Conservation (phyloP, 768 basidiomycete genomes). For the Russula abietina region DNA sequence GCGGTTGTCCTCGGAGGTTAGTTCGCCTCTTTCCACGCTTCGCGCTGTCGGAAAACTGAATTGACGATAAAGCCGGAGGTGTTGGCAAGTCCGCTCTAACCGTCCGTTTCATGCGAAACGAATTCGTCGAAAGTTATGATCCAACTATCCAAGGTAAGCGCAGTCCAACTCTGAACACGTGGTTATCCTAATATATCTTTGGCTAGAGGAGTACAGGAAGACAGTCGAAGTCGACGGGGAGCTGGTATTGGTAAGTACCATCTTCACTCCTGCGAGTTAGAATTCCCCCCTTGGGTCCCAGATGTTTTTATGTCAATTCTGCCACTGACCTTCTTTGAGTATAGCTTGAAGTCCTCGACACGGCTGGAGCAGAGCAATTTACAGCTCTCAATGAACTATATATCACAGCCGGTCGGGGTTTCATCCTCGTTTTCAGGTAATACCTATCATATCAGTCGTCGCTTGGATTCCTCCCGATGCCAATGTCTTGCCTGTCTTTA, state of each 20-base stretch:
- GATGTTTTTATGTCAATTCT: background rate
- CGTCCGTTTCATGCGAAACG: slow-evolving; percentile 67
- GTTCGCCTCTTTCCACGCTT: slow-evolving; percentile 25
- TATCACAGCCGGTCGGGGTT: slow-evolving; percentile 74
- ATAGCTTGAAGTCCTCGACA: slow-evolving; percentile 77
- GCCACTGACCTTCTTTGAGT: slow-evolving; percentile 1
- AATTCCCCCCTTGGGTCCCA: background rate
- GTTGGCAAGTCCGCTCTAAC: slow-evolving; percentile 87
- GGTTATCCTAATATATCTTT: background rate
- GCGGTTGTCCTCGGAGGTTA: slow-evolving; percentile 77
- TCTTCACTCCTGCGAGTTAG: slow-evolving; percentile 5
- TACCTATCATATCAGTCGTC: slow-evolving; percentile 9
- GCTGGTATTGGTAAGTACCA: slow-evolving; percentile 47
- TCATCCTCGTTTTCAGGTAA: slow-evolving; percentile 78
- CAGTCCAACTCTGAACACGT: background rate
- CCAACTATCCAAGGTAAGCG: slow-evolving; percentile 75
- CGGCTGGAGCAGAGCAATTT: slow-evolving; percentile 84
- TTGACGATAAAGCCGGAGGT: slow-evolving; percentile 56
- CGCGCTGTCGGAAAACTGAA: background rate
- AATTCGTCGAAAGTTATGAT: slow-evolving; percentile 72
- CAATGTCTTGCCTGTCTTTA: slow-evolving; percentile 28
- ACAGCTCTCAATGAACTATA: slow-evolving; percentile 74
- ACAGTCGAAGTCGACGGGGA: slow-evolving; percentile 61
- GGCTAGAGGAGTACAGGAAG: slow-evolving; percentile 64
- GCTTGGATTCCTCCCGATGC: background rate